Base-by-base conservation (phyloP, 768 basidiomycete species). In the Termitomyces sp. region DNA sequence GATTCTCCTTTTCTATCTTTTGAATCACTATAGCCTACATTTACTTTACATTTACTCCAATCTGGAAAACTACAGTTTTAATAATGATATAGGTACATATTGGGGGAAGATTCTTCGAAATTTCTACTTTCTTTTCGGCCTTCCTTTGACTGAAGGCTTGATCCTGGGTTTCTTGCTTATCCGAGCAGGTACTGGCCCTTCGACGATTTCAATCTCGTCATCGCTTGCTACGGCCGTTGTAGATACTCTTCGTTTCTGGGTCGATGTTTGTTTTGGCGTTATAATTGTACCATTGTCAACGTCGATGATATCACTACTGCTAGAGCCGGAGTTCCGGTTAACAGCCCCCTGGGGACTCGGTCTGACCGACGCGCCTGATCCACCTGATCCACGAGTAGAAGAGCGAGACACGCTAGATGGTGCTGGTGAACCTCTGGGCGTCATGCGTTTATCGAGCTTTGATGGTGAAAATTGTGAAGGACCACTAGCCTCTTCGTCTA, bases 161-260 rank as follows among this genome's bases (percentile, higher is more conserved):
- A 52, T 60, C 62, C 63, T 76, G 46, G 68, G 63, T 63, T 73
- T 79, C 58, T 70, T 73, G 32, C 49, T 57, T 24, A 67, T 33
- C 38, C 56, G 66, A 45, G 58, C 57, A 13, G 66, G 56, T 8
- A 74, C 59, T 10, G 82, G 74, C 0, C 78, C 82, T 40, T 82
- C 79, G 3, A 82, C 64, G 56, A 81, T 76, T 56, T 82, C 81
- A 16, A 81, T 68, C 26, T 86, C 85, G 58, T 85, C 82, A 48
- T 85, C 84, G 53, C 79, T 79, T 33, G 67, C 63, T 5, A 68
- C 60, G 24, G 71, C 64, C 4, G 64, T 61, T 14, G 63, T 60
- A 14, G 61, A 52, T 24, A 75, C 72, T 68, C 83, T 87, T 22
- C 88, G 76, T 68, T 89, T 90, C 13, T 67, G 64, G 35, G 65